Base-by-base conservation (phyloP, 2,329 filamentous ascomycete species). In the Neurospora crassa region DNA sequence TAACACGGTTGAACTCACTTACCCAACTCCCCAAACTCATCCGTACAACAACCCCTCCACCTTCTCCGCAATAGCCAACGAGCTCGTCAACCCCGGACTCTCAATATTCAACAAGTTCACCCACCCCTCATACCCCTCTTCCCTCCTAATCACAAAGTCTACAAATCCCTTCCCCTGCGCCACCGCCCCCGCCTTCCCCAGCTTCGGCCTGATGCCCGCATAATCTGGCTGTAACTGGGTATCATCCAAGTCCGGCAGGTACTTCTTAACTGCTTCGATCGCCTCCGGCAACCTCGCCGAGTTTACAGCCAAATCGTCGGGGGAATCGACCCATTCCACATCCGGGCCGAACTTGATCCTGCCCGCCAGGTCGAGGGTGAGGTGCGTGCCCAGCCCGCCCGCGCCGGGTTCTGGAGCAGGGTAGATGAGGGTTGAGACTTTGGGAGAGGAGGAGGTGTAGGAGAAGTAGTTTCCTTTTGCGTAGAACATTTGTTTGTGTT, bases 391-490 rank as follows among this genome's bases (percentile, higher is more conserved):
- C 0, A 99, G 83, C 0, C 96, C 95, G 69, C 89, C 94, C 29
- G 90, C 88, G 1, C 94, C 94, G 0, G 94, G 91, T 10, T 92
- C 85, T 0, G 95, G 94, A 0, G 92, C 94, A 0, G 96, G 96
- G 78, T 98, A 99, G 69, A 99, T 85, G 29, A 99, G 88, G 0
- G 91, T 92, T 1, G 82, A 84, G 12, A 94, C 89, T 40, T 77
- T 79, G 0, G 93, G 94, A 0, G 78, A 78, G 0, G 90, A 88
- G 1, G 88, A 83, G 0, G 86, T 81, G 82, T 97, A 98, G 40
- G 91, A 92, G 82, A 96, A 98, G 83, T 99, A 99, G 73, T 93
- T 95, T 0, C 96, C 96, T 83, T 99, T 99, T 72, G 95, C 95
- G 81, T 91, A 98, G 83, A 88, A 92, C 5, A 93, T 87, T 34